Conservation (phyloP, 176 grass and related monocot species). For the Tillandsia leiboldiana region DNA sequence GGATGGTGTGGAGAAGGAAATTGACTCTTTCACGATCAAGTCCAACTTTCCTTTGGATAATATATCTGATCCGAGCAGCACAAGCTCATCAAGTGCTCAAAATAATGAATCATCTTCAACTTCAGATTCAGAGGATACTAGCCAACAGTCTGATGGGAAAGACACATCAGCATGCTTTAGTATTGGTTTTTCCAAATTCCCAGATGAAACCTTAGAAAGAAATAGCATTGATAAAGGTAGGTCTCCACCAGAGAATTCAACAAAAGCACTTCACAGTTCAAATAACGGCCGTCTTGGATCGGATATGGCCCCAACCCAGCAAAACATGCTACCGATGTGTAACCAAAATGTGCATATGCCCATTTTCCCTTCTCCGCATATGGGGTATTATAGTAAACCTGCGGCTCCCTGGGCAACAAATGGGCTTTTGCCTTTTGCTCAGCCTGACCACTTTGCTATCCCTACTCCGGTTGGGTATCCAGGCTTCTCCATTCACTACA, state of each 20-base stretch:
- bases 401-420: slow-evolving; percentile 44
- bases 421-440: slow-evolving; percentile 56
- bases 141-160: slow-evolving; percentile 33
- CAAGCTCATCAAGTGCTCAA: slow-evolving; percentile 46
- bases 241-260: slow-evolving; percentile 41
- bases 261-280: slow-evolving; percentile 18
- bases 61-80: slow-evolving; percentile 32
- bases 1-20: slow-evolving; percentile 27
- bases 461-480: slow-evolving; percentile 29
- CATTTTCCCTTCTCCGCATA: slow-evolving; percentile 32
- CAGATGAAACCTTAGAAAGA: slow-evolving; percentile 21
- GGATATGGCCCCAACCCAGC: slow-evolving; percentile 18
- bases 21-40: slow-evolving; percentile 28
- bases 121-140: slow-evolving; percentile 72
- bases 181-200: neutral
- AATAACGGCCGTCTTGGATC: slow-evolving; percentile 29
- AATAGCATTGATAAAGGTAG: slow-evolving; percentile 11
- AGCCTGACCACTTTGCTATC: slow-evolving; percentile 28
- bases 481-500: slow-evolving; percentile 54
- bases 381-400: slow-evolving; percentile 39
- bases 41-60: slow-evolving; percentile 1
- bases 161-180: slow-evolving; percentile 11
- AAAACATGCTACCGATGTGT: slow-evolving; percentile 23
- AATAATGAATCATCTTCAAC: slow-evolving; percentile 65
- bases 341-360: slow-evolving; percentile 38